Base-by-base conservation (phyloP, 164 flowering plant species). In the Kingdonia uniflora region DNA sequence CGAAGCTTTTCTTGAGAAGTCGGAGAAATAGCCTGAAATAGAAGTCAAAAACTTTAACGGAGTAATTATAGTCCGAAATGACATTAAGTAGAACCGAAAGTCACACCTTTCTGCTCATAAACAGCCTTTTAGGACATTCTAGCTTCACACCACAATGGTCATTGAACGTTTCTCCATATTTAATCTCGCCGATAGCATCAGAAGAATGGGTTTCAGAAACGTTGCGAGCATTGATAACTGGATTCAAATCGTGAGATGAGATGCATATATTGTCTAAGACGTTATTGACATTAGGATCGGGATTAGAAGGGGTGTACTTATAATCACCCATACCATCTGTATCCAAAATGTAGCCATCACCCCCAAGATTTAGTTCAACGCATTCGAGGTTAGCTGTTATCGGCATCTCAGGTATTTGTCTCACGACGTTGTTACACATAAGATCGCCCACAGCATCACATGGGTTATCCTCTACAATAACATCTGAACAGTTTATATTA, bases 1-100 rank as follows among this genome's bases (percentile, higher is more conserved):
- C 74, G 65, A 46, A 85, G 76, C 54, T 63, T 73, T 70, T 79
- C 82, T 63, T 75, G 87, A 62, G 92, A 81, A 60, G 66, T 65
- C 51, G 95, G 97, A 54, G 95, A 80, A 56, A 82, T 77, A 43
- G 55, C 73, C 97, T 88, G 53, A 71, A 68, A 25, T 26, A 6
- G 19, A 42, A 12, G 19, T 13, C 14, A 19, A 21, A 8, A 25
- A 15, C 40, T 55, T 12, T 42, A 43, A 21, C 7, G 14, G 24
- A 6, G n/a, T 6, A 24, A 26, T 19, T 20, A 15, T 11, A 52
- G 29, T 19, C 5, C 11, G 49, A 37, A 38, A n/a, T 17, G 57
- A 26, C 20, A 54, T 49, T 5, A 10, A 25, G 19, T 24, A 51
- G 41, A 45, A 24, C 45, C 47, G 26, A n/a, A 26, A 19, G 25